Conservation (phyloP, 2,329 filamentous ascomycete genomes). For the Cytospora piceicola region DNA sequence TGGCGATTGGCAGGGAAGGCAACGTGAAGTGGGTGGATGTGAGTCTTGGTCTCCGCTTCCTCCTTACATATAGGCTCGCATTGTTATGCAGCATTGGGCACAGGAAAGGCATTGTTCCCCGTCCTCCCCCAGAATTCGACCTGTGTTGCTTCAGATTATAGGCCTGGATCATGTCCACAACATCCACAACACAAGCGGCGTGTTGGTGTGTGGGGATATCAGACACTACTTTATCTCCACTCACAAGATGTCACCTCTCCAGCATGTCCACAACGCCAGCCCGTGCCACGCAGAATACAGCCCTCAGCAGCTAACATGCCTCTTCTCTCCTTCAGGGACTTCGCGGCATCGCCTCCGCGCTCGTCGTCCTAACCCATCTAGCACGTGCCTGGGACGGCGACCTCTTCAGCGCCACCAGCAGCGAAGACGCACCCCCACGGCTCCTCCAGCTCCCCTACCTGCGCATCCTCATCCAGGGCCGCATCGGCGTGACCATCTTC, state of each 20-base stretch:
- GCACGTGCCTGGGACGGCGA: conserved; percentile 54
- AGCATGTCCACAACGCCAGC: neutral
- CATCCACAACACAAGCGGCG: neutral
- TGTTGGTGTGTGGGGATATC: neutral
- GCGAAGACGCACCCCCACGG: conserved; percentile 49
- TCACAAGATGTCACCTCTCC: neutral
- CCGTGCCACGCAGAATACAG: neutral
- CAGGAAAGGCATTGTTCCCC: neutral
- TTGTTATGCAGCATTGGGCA: too few species aligned
- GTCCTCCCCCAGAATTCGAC: neutral
- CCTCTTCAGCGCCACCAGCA: conserved; percentile 52
- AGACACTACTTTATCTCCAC: neutral
- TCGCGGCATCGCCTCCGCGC: conserved; percentile 57
- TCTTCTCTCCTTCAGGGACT: conserved; percentile 48
- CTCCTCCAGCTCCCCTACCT: conserved; percentile 63
- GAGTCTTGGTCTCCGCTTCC: conserved; percentile 39
- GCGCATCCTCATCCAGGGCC: conserved; percentile 62
- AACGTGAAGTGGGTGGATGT: conserved; percentile 66
- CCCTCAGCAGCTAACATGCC: conserved; percentile 1
- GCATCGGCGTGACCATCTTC: conserved; percentile 69
- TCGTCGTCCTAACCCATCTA: conserved; percentile 60
- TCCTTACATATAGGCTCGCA: neutral
- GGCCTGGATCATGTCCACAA: neutral
- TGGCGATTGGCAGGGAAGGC: conserved; percentile 50
- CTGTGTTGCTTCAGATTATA: neutral